These are phyloP conservation scores for Brassica carinata DNA, from an alignment of 345 rosid species.

Conservation along the genomic window DNA sequence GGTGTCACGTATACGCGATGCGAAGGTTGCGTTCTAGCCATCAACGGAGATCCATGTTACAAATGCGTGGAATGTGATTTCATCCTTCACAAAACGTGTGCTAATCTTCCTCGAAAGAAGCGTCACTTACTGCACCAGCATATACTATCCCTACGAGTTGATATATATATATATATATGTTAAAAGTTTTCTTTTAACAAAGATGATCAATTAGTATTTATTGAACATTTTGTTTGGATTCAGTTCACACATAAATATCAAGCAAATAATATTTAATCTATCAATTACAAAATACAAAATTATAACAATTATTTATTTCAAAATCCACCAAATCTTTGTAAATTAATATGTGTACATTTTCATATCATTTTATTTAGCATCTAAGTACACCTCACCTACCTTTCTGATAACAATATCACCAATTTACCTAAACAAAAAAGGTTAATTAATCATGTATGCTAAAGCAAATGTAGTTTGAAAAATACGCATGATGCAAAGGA, in stretches of 20 bases:
- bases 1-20: not conserved
- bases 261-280: too few species aligned
- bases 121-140: not conserved
- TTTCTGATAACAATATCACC: not conserved
- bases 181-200: too few species aligned
- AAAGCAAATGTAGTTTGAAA: not conserved
- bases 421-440: not conserved
- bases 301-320: too few species aligned
- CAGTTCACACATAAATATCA: too few species aligned
- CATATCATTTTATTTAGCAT: not conserved
- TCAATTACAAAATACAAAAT: too few species aligned
- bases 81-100: constrained; percentile 11
- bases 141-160: too few species aligned
- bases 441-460: not conserved
- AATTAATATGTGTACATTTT: too few species aligned
- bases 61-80: constrained; percentile 16
- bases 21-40: not conserved
- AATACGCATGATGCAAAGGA: not conserved
- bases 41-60: not conserved
- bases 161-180: too few species aligned
- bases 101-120: constrained; percentile 17
- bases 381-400: not conserved
- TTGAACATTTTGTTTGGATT: too few species aligned
- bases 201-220: too few species aligned
- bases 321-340: too few species aligned